These are phyloP conservation scores for Hypomyces perniciosus DNA, from an alignment of 2,329 filamentous ascomycete species.

Conservation along the genomic window DNA sequence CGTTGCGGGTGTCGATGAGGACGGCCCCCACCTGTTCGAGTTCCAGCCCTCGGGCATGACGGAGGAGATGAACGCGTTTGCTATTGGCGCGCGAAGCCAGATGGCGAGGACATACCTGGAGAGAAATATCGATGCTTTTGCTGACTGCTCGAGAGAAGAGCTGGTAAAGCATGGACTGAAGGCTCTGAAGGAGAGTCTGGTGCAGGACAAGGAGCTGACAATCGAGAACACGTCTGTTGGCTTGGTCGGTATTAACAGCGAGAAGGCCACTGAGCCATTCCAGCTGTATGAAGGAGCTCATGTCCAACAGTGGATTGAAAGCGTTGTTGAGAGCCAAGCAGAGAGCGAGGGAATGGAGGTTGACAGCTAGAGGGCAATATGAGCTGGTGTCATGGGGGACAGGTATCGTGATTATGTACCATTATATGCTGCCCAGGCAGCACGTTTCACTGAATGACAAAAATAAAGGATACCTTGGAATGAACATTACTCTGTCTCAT, in stretches of 20 bases:
- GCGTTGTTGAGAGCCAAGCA: conserved; percentile 50
- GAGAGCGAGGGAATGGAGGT: conserved; percentile 30
- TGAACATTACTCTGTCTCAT: conserved; percentile 7
- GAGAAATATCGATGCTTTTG: conserved; percentile 80
- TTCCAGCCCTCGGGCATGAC: conserved; percentile 96
- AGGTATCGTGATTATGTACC: conserved; percentile 30
- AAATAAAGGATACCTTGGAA: conserved; percentile 11
- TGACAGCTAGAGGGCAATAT: conserved; percentile 26
- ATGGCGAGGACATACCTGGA: conserved; percentile 98
- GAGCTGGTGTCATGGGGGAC: conserved; percentile 19
- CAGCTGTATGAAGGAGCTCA: conserved; percentile 87
- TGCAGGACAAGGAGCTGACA: conserved; percentile 95
- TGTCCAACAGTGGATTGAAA: conserved; percentile 79
- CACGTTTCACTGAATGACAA: conserved; percentile 10
- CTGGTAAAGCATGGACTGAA: conserved; percentile 84
- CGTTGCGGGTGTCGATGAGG: conserved; percentile 88
- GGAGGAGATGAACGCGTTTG: conserved; percentile 94
- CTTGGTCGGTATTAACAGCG: conserved; percentile 61
- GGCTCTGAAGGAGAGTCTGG: conserved; percentile 90
- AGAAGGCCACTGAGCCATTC: conserved; percentile 67
- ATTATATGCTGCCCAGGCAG: conserved; percentile 27
- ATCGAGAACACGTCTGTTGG: conserved; percentile 94
- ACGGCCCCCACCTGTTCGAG: conserved; percentile 93
- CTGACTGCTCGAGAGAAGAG: conserved; percentile 70
- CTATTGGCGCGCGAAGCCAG: conserved; percentile 91